A percentile compares a stretch with the other conserved stretches of the same genome.
These are phyloP conservation scores for Phaeophleospora eucalypticola DNA, from an alignment of 2,329 filamentous ascomycete genomes.

Conservation along the genomic window DNA sequence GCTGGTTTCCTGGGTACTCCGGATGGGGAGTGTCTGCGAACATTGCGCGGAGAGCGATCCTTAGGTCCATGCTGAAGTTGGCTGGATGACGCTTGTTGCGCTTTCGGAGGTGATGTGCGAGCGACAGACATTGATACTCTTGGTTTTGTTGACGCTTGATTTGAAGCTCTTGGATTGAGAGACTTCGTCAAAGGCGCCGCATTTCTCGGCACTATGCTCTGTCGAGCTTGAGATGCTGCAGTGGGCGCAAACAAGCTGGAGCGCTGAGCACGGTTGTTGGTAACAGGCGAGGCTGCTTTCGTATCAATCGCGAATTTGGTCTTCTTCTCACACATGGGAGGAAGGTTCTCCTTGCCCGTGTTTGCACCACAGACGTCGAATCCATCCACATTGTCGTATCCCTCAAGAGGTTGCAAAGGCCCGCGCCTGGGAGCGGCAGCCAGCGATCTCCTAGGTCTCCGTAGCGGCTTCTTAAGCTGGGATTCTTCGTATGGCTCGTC, in stretches of 20 bases:
- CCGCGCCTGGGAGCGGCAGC: conserved; percentile 46
- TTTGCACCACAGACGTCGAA: conserved; percentile 34
- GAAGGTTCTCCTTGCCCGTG: conserved; percentile 61
- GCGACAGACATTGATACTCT: neutral
- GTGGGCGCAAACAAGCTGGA: conserved; percentile 21
- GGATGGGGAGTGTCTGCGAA: neutral
- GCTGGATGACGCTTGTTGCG: neutral
- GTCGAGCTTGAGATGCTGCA: conserved; percentile 21
- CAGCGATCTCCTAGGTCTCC: conserved; percentile 39
- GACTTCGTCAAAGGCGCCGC: conserved; percentile 6
- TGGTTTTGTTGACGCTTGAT: neutral
- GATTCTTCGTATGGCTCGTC: neutral
- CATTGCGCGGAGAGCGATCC: neutral
- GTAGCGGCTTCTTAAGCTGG: conserved; percentile 29
- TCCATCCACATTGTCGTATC: neutral
- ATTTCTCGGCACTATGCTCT: conserved; percentile 15
- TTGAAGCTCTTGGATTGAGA: no score
- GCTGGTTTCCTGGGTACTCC: neutral
- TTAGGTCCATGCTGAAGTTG: neutral
- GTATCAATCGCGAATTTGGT: neutral
- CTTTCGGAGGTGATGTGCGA: neutral
- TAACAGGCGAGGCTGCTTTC: neutral
- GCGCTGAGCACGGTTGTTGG: neutral
- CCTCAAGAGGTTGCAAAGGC: conserved; percentile 40
- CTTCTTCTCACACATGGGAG: conserved; percentile 41